A percentile compares a stretch with the other conserved stretches of the same genome.
Conservation (phyloP, 352 stramenopile genomes). For the Hyaloperonospora brassicae region DNA sequence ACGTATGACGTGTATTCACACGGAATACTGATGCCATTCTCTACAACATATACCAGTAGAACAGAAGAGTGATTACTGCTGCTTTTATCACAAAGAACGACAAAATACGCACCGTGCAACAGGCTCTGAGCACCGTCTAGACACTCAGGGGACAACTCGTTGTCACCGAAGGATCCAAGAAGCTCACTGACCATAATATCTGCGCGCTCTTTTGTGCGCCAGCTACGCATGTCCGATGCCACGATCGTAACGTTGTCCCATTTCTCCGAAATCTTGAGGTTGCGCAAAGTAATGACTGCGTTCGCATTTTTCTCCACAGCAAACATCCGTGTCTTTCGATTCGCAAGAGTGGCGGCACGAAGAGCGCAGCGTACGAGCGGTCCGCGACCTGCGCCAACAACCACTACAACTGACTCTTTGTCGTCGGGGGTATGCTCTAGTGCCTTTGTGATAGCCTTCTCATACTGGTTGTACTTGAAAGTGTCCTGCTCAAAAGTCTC, state of each 20-base stretch:
- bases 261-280: slow-evolving; percentile 79
- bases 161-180: slow-evolving; percentile 96
- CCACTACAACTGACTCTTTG: slow-evolving; percentile 78
- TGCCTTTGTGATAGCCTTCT: slow-evolving; percentile 86
- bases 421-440: slow-evolving; percentile 47
- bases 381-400: slow-evolving; percentile 92
- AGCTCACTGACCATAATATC: slow-evolving; percentile 96
- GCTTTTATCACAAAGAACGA: no score
- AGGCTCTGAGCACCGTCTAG: slow-evolving; percentile 92
- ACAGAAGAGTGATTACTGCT: no score
- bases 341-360: slow-evolving; percentile 49
- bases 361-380: slow-evolving; percentile 90
- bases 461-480: slow-evolving; percentile 98
- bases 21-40: slow-evolving; percentile 86
- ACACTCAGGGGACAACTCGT: slow-evolving; percentile 98
- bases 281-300: slow-evolving; percentile 91
- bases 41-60: slow-evolving; percentile 30
- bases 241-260: slow-evolving; percentile 85
- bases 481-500: slow-evolving; percentile 98
- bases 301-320: slow-evolving; percentile 99
- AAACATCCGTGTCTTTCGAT: slow-evolving; percentile 84
- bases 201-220: slow-evolving; percentile 63
- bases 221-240: slow-evolving; percentile 80
- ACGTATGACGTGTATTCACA: slow-evolving; percentile 92
- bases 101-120: slow-evolving; percentile 87